These are phyloP conservation scores for Solanum hybrid DNA, from an alignment of 305 asterid genomes.

Conservation along the genomic window DNA sequence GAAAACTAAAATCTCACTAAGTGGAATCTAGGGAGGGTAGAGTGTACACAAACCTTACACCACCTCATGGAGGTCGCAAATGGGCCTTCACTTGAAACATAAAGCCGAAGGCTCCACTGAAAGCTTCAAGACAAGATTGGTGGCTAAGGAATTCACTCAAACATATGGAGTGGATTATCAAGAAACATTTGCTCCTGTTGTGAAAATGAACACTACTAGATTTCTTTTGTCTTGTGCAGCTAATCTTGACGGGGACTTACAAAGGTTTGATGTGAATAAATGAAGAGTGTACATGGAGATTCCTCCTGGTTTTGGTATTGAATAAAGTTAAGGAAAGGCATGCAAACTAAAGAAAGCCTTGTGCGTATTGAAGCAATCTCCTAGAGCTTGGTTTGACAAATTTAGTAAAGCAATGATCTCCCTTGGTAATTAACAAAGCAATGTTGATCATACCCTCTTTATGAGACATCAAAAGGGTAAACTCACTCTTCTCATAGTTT, in stretches of 20 bases:
- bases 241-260: background rate
- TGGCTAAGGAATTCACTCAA: background rate
- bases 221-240: background rate
- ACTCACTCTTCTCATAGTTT: background rate
- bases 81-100: background rate
- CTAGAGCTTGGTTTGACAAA: background rate
- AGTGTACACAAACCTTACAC: background rate
- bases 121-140: background rate
- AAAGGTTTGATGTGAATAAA: background rate
- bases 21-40: background rate
- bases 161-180: background rate
- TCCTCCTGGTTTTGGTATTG: background rate
- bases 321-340: background rate
- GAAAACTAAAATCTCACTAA: background rate
- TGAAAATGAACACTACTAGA: background rate
- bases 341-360: background rate
- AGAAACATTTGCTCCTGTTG: background rate
- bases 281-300: background rate
- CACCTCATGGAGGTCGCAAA: background rate
- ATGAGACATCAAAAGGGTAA: background rate
- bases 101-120: background rate
- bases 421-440: background rate
- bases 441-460: background rate
- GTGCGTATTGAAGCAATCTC: background rate
- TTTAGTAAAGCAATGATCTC: background rate